A percentile compares a stretch with the other conserved stretches of the same genome.
Evolutionary conservation across 805 yeast species (phyloP).

Genomic region (Candida boleticola): DNA sequence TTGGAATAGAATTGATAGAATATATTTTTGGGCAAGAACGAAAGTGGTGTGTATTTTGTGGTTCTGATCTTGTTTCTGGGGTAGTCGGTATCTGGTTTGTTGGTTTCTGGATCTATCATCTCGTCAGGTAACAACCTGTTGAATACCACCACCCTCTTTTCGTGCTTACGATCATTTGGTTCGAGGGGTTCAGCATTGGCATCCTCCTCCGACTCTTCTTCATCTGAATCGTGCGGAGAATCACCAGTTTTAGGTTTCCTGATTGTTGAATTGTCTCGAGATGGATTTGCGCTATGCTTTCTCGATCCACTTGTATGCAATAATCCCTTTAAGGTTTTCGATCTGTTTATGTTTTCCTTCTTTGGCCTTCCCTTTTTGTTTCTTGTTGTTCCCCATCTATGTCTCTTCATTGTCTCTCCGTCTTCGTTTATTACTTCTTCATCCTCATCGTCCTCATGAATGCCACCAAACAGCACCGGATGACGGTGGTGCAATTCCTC

Average conservation of each 20-base stretch:
- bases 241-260: conserved; percentile 4
- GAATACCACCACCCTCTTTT: conserved; percentile 52
- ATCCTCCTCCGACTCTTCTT: conserved; percentile 28
- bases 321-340: conserved; percentile 55
- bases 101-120: conserved; percentile 53
- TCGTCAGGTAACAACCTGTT: conserved; percentile 61
- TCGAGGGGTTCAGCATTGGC: conserved; percentile 30
- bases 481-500: conserved; percentile 7
- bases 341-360: conserved; percentile 46
- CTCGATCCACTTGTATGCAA: conserved; percentile 21
- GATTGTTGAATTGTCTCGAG: conserved; percentile 13
- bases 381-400: conserved; percentile 91
- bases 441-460: conserved; percentile 15
- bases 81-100: conserved; percentile 58
- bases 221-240: conserved; percentile 21
- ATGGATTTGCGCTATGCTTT: conserved; percentile 8
- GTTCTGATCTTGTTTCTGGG: conserved; percentile 92
- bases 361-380: conserved; percentile 66
- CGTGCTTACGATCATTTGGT: conserved; percentile 28
- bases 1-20: conserved; percentile 71
- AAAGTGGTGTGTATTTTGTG: conserved; percentile 88
- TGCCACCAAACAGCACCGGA: conserved; percentile 1
- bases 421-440: conserved; percentile 11
- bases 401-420: conserved; percentile 64
- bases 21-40: conserved; percentile 85